phyloP scores from a whole-genome alignment of 768 basidiomycete species.

The Pulveroboletus frians region DNA sequence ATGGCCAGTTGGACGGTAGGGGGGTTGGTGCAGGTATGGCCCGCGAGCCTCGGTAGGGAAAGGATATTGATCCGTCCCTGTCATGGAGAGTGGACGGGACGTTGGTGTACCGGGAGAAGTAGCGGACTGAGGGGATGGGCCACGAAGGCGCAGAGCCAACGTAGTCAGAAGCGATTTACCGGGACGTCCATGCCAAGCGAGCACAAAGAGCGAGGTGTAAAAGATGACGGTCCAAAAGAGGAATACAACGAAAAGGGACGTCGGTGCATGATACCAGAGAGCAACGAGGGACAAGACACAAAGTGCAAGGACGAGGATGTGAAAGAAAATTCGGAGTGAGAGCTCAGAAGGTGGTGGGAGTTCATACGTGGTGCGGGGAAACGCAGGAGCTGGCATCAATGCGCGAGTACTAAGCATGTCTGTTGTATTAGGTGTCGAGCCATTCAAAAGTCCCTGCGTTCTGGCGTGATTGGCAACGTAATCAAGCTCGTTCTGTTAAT shows the following conservation, averaged over 20 bases:
- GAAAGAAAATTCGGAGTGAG: conserved; percentile 49
- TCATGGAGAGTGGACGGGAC: conserved; percentile 38
- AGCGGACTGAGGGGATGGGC: conserved; percentile 22
- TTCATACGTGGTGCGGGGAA: conserved; percentile 22
- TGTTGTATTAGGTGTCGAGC: conserved; percentile 48
- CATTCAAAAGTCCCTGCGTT: conserved; percentile 31
- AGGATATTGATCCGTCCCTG: conserved; percentile 38
- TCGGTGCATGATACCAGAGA: conserved; percentile 53
- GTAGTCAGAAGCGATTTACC: conserved; percentile 52
- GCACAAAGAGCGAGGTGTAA: conserved; percentile 47
- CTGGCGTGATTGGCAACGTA: conserved; percentile 57
- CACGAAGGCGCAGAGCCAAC: conserved; percentile 42
- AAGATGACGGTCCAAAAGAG: conserved; percentile 56
- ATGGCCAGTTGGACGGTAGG: conserved; percentile 43
- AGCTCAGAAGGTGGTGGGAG: conserved; percentile 36
- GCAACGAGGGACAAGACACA: conserved; percentile 52
- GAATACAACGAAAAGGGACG: conserved; percentile 57
- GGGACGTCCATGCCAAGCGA: conserved; percentile 58
- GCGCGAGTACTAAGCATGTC: conserved; percentile 43
- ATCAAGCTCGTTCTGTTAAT: conserved; percentile 64
- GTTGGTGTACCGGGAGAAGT: conserved; percentile 34
- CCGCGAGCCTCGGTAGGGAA: conserved; percentile 45
- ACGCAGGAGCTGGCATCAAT: conserved; percentile 27
- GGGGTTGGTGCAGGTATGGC: conserved; percentile 68
- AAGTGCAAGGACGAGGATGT: conserved; percentile 54